Conservation (phyloP, 306 rosid genomes). For the Citrullus mucosospermus region DNA sequence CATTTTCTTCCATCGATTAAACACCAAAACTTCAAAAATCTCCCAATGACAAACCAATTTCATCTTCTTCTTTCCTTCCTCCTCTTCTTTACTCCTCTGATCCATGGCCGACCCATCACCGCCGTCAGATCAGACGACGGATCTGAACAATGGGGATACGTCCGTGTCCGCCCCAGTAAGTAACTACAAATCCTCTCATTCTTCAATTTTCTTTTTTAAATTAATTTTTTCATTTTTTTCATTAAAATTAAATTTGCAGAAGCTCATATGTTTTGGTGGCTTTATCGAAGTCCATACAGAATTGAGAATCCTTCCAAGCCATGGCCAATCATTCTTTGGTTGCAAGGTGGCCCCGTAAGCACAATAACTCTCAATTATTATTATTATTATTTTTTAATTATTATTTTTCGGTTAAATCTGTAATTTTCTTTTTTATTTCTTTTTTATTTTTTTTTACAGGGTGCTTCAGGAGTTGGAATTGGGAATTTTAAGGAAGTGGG, state of each 20-base stretch:
- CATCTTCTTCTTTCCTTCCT: not conserved
- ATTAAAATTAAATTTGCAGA: slow-evolving; percentile 21
- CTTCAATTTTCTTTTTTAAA: not conserved
- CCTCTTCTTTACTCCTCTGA: slow-evolving; percentile 2
- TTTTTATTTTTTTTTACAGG: not conserved
- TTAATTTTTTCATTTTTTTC: not conserved
- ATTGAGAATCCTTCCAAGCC: slow-evolving; percentile 71
- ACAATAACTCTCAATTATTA: too few species aligned
- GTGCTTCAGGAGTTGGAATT: slow-evolving; percentile 13
- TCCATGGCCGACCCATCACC: slow-evolving; percentile 9
- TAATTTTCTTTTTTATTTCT: too few species aligned
- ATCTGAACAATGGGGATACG: slow-evolving; percentile 92
- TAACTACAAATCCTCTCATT: not conserved
- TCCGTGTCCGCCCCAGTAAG: slow-evolving; percentile 79
- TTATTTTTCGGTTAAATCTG: not conserved
- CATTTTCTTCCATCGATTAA: not conserved
- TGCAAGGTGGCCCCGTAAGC: slow-evolving; percentile 98
- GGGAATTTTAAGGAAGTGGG: slow-evolving; percentile 15
- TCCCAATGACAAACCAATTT: not conserved
- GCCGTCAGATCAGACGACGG: not conserved
- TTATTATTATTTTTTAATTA: too few species aligned
- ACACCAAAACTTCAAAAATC: not conserved
- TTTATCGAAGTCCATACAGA: slow-evolving; percentile 74
- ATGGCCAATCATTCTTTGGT: slow-evolving; percentile 93
- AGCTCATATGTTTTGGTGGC: slow-evolving; percentile 99